These are phyloP conservation scores for Cucumis sativus DNA, from an alignment of 306 rosid genomes.

Conservation along the genomic window Cucumber_9930_V3 NC_026657.2:30123501-30124000, in stretches of 20 bases:
- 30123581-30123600: conserved; percentile 47
- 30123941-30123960: conserved; percentile 57
- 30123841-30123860: conserved; percentile 45
- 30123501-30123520: conserved; percentile 2
- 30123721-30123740: conserved; percentile 60
- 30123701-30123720: conserved; percentile 57
- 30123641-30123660: conserved; percentile 70
- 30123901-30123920: conserved; percentile 58
- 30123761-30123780: conserved; percentile 37
- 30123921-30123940: conserved; percentile 60
- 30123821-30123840: conserved; percentile 46
- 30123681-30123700: conserved; percentile 36
- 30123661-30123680: conserved; percentile 41
- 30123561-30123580: conserved; percentile 60
- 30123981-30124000: conserved; percentile 45
- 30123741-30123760: conserved; percentile 41
- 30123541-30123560: conserved; percentile 62
- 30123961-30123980: conserved; percentile 40
- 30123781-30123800: conserved; percentile 48
- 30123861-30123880: conserved; percentile 47
- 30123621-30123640: conserved; percentile 58
- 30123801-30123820: conserved; percentile 34
- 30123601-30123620: conserved; percentile 24
- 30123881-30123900: conserved; percentile 45
- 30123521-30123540: conserved; percentile 34